A percentile compares a stretch with the other conserved stretches of the same genome.
Evolutionary conservation across 2,329 filamentous ascomycete genomes (phyloP).

Genomic region (Diaporthe sp.): DNA sequence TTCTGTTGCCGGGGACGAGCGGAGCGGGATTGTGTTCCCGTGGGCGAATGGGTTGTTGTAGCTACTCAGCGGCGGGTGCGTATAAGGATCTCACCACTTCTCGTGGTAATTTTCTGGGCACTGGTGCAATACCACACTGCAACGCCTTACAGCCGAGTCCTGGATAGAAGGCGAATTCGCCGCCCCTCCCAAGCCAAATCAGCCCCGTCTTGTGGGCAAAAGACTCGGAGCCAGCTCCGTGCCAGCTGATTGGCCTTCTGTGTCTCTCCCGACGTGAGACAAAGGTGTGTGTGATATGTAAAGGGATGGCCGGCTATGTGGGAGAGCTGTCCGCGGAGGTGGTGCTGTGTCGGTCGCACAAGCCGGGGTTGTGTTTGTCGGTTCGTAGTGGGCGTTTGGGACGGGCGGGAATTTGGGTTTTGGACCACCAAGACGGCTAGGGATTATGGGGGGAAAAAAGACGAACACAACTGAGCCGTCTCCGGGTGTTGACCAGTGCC

Average conservation of each 20-base stretch:
- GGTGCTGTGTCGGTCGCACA: slow-evolving; percentile 11
- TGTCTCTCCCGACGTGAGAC: not conserved
- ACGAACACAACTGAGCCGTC: not conserved
- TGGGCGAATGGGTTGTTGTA: slow-evolving; percentile 20
- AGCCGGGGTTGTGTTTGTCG: slow-evolving; percentile 1
- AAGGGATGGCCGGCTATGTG: slow-evolving; percentile 6
- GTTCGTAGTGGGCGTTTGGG: not conserved
- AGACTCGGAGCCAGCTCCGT: not conserved
- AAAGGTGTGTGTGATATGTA: not conserved
- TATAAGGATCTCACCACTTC: not conserved
- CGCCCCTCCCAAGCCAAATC: not conserved
- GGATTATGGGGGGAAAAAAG: not conserved
- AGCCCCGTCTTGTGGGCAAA: not conserved
- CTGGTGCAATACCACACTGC: not conserved
- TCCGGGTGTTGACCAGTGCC: slow-evolving; percentile 14
- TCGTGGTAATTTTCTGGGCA: not conserved
- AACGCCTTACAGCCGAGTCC: not conserved
- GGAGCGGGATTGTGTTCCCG: not conserved
- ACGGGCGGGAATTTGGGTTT: not conserved
- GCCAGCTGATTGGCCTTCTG: not conserved
- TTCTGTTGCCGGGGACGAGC: not conserved
- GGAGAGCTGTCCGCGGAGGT: not conserved
- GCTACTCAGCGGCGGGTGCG: not conserved
- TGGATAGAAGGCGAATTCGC: not conserved
- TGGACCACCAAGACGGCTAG: not conserved